Percentiles rank a stretch among this genome's conserved stretches.
Conservation (phyloP, 2,329 filamentous ascomycete species). For the Colletotrichum agaves region DNA sequence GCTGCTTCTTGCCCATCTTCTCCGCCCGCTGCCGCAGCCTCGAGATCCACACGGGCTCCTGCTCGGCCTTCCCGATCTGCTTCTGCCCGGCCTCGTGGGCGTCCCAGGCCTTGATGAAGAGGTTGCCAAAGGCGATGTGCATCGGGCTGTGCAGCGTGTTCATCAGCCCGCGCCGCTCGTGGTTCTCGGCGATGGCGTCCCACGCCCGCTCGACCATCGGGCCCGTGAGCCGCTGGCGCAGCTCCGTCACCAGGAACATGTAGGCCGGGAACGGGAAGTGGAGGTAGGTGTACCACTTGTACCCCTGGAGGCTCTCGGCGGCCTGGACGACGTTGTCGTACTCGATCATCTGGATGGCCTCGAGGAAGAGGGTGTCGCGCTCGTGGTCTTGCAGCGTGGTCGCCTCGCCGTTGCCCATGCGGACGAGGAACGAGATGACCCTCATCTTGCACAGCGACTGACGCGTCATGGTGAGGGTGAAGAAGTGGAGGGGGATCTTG, state of each 20-base stretch:
- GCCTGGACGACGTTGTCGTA: constrained; percentile 67
- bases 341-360: constrained; percentile 68
- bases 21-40: constrained; percentile 58
- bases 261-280: constrained; percentile 71
- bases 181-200: constrained; percentile 65
- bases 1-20: constrained; percentile 43
- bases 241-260: constrained; percentile 67
- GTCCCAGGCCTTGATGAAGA: constrained; percentile 73
- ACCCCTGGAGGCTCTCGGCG: constrained; percentile 61
- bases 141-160: constrained; percentile 64
- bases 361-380: constrained; percentile 63
- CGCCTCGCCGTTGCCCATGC: constrained; percentile 54
- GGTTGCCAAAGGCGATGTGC: constrained; percentile 66
- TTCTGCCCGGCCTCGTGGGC: constrained; percentile 61
- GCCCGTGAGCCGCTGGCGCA: constrained; percentile 63
- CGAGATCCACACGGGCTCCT: constrained; percentile 59
- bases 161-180: constrained; percentile 61
- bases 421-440: constrained; percentile 64
- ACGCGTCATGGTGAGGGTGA: constrained; percentile 67
- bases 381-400: constrained; percentile 56
- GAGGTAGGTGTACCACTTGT: constrained; percentile 68
- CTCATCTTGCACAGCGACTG: constrained; percentile 67
- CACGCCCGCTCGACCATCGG: constrained; percentile 68
- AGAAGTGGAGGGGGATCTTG: constrained; percentile 68
- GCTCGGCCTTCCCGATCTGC: constrained; percentile 54